phyloP scores from a whole-genome alignment of 148 eudicot species.

The Vaccinium myrtillus region DNA sequence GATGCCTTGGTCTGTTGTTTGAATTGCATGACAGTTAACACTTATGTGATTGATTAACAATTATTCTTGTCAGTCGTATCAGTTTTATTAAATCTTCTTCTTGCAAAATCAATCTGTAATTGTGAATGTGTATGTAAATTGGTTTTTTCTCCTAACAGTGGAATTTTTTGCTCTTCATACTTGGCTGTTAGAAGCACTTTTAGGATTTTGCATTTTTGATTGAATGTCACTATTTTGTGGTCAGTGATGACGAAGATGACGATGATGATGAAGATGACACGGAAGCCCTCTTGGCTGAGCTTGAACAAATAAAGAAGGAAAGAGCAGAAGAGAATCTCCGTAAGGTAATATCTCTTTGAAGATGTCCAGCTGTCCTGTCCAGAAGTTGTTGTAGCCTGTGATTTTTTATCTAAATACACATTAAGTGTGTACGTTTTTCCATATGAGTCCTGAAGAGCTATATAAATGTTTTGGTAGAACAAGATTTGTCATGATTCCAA shows the following conservation, averaged over 20 bases:
- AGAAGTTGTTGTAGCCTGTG: neutral
- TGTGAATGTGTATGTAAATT: neutral
- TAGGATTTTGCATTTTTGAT: neutral
- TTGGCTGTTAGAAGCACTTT: neutral
- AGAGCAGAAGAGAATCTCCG: conserved; percentile 88
- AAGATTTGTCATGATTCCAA: neutral
- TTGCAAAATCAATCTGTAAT: neutral
- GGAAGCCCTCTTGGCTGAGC: conserved; percentile 91
- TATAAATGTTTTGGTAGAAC: neutral
- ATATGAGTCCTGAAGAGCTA: neutral
- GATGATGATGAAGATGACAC: conserved; percentile 95
- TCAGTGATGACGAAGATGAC: conserved; percentile 71
- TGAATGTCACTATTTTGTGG: conserved; percentile 1
- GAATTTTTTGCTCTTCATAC: neutral
- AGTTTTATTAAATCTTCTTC: neutral
- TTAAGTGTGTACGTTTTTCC: too few relatives aligned
- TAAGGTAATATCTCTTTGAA: conserved; percentile 40
- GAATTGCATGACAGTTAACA: neutral
- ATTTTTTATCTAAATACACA: neutral
- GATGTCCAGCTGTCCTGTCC: neutral
- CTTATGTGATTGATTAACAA: neutral
- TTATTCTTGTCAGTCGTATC: neutral
- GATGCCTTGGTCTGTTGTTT: neutral
- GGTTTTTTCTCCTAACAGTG: neutral
- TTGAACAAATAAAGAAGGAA: conserved; percentile 86